Percentiles rank a stretch among this genome's conserved stretches.
These are phyloP conservation scores for Phytopythium oedochilum DNA, from an alignment of 352 stramenopile genomes.

Conservation along the genomic window DNA sequence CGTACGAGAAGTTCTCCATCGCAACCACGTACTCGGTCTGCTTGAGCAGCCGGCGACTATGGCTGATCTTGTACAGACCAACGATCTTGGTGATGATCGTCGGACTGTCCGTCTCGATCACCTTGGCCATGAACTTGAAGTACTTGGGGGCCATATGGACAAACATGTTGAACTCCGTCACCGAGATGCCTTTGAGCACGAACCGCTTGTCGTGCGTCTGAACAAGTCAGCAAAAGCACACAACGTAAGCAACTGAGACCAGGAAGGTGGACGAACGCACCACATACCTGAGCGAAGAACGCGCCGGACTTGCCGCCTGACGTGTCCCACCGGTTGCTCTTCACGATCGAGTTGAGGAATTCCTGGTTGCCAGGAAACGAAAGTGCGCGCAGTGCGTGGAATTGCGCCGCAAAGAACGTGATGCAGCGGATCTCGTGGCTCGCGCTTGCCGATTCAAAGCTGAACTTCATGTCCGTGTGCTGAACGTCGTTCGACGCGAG, in stretches of 20 bases:
- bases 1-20: conserved; percentile 86
- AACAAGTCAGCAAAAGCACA: conserved; percentile 4
- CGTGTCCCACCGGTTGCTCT: conserved; percentile 73
- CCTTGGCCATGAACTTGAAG: conserved; percentile 78
- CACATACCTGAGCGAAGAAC: conserved; percentile 77
- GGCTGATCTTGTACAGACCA: conserved; percentile 73
- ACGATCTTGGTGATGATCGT: conserved; percentile 86
- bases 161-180: conserved; percentile 90
- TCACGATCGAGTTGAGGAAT: conserved; percentile 79
- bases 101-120: conserved; percentile 47
- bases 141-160: conserved; percentile 86
- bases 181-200: conserved; percentile 80
- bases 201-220: conserved; percentile 83
- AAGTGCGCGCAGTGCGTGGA: conserved; percentile 71
- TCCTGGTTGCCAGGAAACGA: conserved; percentile 59
- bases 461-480: conserved; percentile 80
- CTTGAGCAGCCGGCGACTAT: conserved; percentile 54
- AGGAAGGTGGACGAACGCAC: conserved; percentile 3
- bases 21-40: conserved; percentile 82
- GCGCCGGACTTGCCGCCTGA: conserved; percentile 82
- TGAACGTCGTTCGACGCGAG: conserved; percentile 62
- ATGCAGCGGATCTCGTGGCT: conserved; percentile 69
- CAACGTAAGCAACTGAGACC: conserved; percentile 4
- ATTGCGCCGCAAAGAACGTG: conserved; percentile 79
- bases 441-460: conserved; percentile 36